phyloP scores from a whole-genome alignment of 2,329 filamentous ascomycete genomes.

The Scytalidium lignicola region DNA sequence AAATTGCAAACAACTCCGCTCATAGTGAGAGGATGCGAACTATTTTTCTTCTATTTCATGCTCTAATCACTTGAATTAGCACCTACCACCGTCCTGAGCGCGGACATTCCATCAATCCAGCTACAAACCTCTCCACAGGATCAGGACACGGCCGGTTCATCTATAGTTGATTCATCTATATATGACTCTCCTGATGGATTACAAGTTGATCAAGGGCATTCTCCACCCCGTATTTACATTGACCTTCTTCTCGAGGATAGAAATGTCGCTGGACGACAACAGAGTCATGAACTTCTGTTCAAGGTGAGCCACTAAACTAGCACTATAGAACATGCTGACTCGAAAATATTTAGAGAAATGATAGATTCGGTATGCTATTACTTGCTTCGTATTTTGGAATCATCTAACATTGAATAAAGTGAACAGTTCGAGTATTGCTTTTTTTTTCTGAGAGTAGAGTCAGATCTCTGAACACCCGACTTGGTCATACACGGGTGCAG shows the following conservation, averaged over 20 bases:
- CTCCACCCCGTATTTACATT: conserved; percentile 6
- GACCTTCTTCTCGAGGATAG: conserved; percentile 16
- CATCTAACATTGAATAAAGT: conserved; percentile 2
- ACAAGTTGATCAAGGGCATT: background rate
- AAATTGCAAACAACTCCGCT: background rate
- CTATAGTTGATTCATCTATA: background rate
- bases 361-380: background rate
- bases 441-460: conserved; percentile 32
- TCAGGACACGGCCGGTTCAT: background rate
- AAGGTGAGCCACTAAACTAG: background rate
- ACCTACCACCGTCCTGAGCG: background rate
- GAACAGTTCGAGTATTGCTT: conserved; percentile 24
- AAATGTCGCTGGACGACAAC: conserved; percentile 8
- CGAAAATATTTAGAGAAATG: background rate
- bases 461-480: conserved; percentile 16
- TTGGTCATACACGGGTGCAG: conserved; percentile 19
- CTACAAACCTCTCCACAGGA: background rate
- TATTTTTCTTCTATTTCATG: background rate
- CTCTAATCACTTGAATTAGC: background rate
- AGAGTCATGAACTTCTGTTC: conserved; percentile 5
- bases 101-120: background rate
- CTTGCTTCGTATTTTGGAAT: background rate
- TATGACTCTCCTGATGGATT: background rate
- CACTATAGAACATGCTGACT: background rate
- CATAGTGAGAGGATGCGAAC: background rate